phyloP scores from a whole-genome alignment of 257 asterid genomes.

The Nicotiana benthamiana region DNA sequence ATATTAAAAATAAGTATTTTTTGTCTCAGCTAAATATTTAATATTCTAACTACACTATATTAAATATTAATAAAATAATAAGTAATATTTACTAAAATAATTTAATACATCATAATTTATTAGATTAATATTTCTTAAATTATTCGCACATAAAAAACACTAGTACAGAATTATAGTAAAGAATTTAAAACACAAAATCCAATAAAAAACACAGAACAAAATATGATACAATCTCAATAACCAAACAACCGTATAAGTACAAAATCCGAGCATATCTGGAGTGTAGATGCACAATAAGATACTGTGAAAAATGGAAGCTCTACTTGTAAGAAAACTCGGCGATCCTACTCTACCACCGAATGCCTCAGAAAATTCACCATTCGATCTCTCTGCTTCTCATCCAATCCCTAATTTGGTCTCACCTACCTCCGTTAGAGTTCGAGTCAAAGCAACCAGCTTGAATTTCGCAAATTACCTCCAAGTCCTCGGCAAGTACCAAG shows the following conservation, averaged over 20 bases:
- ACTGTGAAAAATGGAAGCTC: constrained; percentile 66
- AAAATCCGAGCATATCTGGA: not conserved
- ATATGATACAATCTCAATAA: too few relatives aligned
- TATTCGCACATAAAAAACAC: too few relatives aligned
- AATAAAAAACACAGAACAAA: too few relatives aligned
- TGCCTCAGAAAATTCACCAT: constrained; percentile 40
- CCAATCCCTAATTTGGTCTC: constrained; percentile 64
- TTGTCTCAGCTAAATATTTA: too few relatives aligned
- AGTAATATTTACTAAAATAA: too few relatives aligned
- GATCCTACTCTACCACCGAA: constrained; percentile 67
- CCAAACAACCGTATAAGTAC: not conserved
- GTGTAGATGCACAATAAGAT: not conserved
- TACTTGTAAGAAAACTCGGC: constrained; percentile 65
- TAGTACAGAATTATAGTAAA: too few relatives aligned
- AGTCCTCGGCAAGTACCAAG: constrained; percentile 83
- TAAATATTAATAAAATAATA: too few relatives aligned
- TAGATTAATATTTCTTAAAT: too few relatives aligned
- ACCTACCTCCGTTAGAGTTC: constrained; percentile 60
- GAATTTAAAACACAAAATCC: too few relatives aligned
- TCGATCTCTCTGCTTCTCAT: constrained; percentile 34
- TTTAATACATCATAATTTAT: too few relatives aligned
- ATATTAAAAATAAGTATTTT: too few relatives aligned
- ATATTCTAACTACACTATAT: too few relatives aligned
- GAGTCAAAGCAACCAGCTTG: constrained; percentile 81
- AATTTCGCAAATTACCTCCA: constrained; percentile 93